Evolutionary conservation across 352 stramenopile genomes (phyloP).

Genomic region (Phytophthora hibernalis): DNA sequence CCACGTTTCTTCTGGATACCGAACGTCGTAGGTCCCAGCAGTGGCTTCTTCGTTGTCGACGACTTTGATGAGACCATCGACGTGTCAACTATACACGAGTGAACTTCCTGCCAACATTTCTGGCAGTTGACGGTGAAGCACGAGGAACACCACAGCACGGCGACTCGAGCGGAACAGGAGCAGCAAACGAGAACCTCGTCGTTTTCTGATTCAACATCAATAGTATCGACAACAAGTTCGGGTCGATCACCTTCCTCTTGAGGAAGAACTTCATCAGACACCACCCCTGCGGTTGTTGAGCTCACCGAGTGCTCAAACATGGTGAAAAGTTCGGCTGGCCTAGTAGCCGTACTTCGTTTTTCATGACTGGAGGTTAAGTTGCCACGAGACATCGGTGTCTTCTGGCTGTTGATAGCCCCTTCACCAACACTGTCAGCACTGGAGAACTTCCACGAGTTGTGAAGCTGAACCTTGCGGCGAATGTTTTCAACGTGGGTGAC

Average conservation of each 20-base stretch:
- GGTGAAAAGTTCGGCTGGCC: slow-evolving; percentile 11
- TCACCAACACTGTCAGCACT: slow-evolving; percentile 12
- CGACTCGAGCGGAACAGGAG: slow-evolving; percentile 36
- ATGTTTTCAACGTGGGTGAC: slow-evolving; percentile 56
- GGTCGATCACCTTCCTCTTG: not conserved
- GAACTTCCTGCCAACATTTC: slow-evolving; percentile 57
- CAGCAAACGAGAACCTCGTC: slow-evolving; percentile 56
- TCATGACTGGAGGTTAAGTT: slow-evolving; percentile 3
- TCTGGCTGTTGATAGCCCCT: slow-evolving; percentile 2
- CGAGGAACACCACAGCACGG: slow-evolving; percentile 65
- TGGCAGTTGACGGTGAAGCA: slow-evolving; percentile 70
- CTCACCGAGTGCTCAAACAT: slow-evolving; percentile 18
- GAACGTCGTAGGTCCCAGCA: slow-evolving; percentile 42
- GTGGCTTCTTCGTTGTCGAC: slow-evolving; percentile 1
- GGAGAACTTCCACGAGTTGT: slow-evolving; percentile 63
- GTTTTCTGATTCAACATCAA: not conserved
- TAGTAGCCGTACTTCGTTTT: not conserved
- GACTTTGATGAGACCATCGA: slow-evolving; percentile 15
- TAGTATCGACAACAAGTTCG: not conserved
- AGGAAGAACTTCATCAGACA: not conserved
- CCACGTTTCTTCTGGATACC: slow-evolving; percentile 32
- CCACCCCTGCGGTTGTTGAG: not conserved
- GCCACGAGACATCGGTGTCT: slow-evolving; percentile 6
- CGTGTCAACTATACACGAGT: slow-evolving; percentile 57
- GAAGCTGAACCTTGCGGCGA: slow-evolving; percentile 59